Conservation (phyloP, 495 filamentous ascomycete genomes). For the Parmelia sp. region DNA sequence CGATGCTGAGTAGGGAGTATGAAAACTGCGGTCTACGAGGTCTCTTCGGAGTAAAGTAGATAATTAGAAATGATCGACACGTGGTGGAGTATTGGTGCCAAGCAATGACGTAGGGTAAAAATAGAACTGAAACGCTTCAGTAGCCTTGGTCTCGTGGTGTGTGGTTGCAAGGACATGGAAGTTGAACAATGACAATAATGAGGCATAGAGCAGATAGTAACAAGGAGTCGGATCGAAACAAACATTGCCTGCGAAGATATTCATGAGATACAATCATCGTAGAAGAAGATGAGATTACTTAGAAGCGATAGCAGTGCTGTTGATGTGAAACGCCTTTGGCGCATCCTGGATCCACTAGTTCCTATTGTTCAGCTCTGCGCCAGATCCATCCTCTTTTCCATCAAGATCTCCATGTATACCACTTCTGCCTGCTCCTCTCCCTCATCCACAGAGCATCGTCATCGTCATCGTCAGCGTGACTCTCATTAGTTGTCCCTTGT, state of each 20-base stretch:
- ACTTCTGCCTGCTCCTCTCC: background rate
- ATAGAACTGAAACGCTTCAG: conserved; percentile 1
- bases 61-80: background rate
- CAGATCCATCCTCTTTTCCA: background rate
- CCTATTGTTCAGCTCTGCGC: background rate
- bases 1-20: background rate
- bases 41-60: too few relatives aligned
- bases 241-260: background rate
- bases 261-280: background rate
- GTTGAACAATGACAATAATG: background rate
- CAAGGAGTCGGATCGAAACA: too few relatives aligned
- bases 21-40: too few relatives aligned
- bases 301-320: conserved; percentile 5
- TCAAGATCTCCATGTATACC: background rate
- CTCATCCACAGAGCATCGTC: background rate
- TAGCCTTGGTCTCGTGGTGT: background rate
- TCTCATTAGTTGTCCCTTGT: background rate
- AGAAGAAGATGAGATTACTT: background rate
- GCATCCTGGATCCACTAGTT: conserved; percentile 3
- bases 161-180: background rate
- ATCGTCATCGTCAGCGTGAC: background rate
- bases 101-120: conserved; percentile 7
- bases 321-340: conserved; percentile 2
- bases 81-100: background rate
- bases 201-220: background rate